Evolutionary conservation across 441 rosid species (phyloP).

Genomic region (Eruca vesicaria): DNA sequence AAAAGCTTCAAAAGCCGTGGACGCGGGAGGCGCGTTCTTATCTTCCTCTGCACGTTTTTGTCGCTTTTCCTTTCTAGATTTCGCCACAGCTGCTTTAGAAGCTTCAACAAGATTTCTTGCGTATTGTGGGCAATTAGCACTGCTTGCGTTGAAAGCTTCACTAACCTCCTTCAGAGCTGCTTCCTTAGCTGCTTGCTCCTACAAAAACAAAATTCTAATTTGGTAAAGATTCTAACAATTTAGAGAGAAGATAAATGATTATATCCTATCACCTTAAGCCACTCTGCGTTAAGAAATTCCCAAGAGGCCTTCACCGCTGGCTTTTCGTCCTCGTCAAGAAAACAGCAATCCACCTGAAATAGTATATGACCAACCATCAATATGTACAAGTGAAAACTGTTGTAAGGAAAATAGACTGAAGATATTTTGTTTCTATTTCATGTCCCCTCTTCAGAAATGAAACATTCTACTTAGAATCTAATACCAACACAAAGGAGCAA

Average conservation of each 20-base stretch:
- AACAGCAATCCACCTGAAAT: neutral
- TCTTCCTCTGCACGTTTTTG: no score
- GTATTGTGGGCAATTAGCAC: no score
- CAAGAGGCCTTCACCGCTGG: neutral
- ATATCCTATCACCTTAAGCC: neutral
- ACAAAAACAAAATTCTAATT: neutral
- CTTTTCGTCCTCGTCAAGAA: neutral
- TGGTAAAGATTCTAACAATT: neutral
- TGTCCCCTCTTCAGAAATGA: no score
- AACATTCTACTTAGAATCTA: neutral
- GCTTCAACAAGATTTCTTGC: slow-evolving; percentile 74
- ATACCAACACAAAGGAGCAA: slow-evolving; percentile 1
- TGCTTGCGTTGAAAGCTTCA: no score
- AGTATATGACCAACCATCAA: neutral
- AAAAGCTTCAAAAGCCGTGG: no score
- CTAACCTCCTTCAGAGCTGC: no score
- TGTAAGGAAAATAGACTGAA: no score
- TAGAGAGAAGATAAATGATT: neutral
- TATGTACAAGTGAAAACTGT: no score
- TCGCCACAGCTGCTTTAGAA: slow-evolving; percentile 50
- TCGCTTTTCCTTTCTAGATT: slow-evolving; percentile 56
- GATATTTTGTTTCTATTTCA: no score
- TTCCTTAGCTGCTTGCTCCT: no score
- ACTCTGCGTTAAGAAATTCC: neutral
- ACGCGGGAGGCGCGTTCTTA: no score